A percentile compares a stretch with the other conserved stretches of the same genome.
These are phyloP conservation scores for Penicillium sp. DNA, from an alignment of 2,329 filamentous ascomycete species.

Conservation along the genomic window DNA sequence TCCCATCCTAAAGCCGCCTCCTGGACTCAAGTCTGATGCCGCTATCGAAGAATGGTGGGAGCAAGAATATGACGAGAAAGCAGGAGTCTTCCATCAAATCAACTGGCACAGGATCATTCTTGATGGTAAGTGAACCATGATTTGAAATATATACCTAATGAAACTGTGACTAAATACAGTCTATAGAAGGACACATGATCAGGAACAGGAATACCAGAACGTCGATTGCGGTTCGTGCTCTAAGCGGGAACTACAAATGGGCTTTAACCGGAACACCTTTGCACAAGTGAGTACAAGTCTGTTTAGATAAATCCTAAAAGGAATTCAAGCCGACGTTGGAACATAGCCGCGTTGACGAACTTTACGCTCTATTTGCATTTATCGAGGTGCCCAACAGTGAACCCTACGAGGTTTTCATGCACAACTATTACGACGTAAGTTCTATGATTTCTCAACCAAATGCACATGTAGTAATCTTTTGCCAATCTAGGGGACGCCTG, in stretches of 20 bases:
- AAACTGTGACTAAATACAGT: not conserved
- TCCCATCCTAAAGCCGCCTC: not conserved
- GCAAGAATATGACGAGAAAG: not conserved
- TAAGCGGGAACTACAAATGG: not conserved
- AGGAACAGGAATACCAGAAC: not conserved
- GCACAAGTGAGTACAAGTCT: not conserved
- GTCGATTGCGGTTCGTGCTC: not conserved
- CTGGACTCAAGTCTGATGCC: not conserved
- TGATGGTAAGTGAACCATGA: not conserved
- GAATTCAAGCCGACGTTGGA: not conserved
- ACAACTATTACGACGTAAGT: not conserved
- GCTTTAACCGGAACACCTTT: not conserved
- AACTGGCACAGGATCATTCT: not conserved
- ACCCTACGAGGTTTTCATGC: not conserved
- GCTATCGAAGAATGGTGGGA: not conserved
- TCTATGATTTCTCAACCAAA: fast-evolving
- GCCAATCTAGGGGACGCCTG: not conserved
- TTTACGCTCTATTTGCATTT: not conserved
- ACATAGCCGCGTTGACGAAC: not conserved
- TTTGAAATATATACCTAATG: no score
- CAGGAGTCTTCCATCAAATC: not conserved
- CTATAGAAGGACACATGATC: not conserved
- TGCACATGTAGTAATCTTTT: not conserved
- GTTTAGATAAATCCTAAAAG: not conserved
- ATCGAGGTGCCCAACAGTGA: not conserved